phyloP scores from a whole-genome alignment of 2,329 filamentous ascomycete genomes.

The Aureobasidium sp. region DNA sequence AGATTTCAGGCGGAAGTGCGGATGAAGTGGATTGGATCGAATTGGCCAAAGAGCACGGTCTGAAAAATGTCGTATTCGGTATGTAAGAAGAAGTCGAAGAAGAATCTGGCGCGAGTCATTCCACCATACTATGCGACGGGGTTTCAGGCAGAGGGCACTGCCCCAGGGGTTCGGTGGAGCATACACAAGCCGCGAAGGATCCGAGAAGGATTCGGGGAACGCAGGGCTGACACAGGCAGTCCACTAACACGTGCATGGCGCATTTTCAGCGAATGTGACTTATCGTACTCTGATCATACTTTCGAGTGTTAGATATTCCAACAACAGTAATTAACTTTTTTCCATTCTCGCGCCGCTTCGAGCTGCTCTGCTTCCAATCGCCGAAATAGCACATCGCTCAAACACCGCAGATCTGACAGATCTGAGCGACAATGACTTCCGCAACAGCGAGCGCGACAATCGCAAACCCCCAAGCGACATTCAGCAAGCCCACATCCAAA shows the following conservation, averaged over 20 bases:
- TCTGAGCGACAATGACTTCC: not conserved
- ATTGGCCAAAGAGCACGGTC: slow-evolving; percentile 38
- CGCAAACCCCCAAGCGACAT: not conserved
- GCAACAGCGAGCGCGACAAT: not conserved
- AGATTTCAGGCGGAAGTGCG: slow-evolving; percentile 33
- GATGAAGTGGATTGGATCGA: slow-evolving; percentile 46
- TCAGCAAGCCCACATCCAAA: not conserved
- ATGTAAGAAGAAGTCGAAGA: slow-evolving; percentile 26
- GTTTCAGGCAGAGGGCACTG: not conserved
- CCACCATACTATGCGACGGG: not conserved
- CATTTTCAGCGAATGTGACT: not conserved
- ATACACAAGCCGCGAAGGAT: not conserved
- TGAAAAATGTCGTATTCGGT: slow-evolving; percentile 46
- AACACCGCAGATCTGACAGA: too few species aligned
- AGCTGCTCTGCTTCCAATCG: too few species aligned
- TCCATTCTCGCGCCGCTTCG: too few species aligned
- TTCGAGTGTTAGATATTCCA: too few species aligned
- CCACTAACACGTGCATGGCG: not conserved
- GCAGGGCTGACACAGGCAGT: not conserved
- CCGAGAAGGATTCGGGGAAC: not conserved
- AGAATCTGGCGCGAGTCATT: not conserved
- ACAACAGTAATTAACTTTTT: too few species aligned
- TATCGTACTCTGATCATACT: too few species aligned
- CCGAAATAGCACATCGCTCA: too few species aligned
- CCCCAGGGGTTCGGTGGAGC: not conserved